Evolutionary conservation across 1,284 basidiomycete species (phyloP).

Genomic region (Fistulina hepatica): DNA sequence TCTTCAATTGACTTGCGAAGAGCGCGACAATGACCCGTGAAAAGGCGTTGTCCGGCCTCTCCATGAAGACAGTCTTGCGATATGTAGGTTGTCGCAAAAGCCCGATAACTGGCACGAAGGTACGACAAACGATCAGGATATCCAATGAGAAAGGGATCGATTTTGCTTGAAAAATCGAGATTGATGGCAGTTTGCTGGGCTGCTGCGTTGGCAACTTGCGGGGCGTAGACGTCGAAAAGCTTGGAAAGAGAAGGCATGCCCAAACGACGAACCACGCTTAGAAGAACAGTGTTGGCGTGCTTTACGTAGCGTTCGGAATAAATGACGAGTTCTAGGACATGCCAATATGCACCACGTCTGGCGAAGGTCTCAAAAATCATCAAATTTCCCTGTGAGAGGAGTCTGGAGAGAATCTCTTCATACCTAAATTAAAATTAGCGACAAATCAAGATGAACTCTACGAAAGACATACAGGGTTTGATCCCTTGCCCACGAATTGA

Average conservation of each 20-base stretch:
- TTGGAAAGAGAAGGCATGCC: conserved; percentile 55
- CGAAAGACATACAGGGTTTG: background rate
- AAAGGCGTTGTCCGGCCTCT: conserved; percentile 35
- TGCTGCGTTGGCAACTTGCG: conserved; percentile 64
- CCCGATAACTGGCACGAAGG: conserved; percentile 47
- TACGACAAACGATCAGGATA: conserved; percentile 51
- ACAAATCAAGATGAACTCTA: conserved; percentile 4
- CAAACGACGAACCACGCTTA: conserved; percentile 43
- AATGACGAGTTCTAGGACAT: conserved; percentile 61
- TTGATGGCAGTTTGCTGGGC: conserved; percentile 67
- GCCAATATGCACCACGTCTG: conserved; percentile 82
- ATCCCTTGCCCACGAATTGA: background rate
- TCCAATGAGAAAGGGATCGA: conserved; percentile 64
- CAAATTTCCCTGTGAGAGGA: conserved; percentile 74
- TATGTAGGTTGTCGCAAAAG: conserved; percentile 53
- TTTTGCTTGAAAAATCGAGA: conserved; percentile 33
- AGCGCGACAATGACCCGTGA: conserved; percentile 55
- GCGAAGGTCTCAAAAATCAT: conserved; percentile 73
- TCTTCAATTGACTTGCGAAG: conserved; percentile 39
- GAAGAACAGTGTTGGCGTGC: conserved; percentile 25
- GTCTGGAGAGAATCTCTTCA: conserved; percentile 72
- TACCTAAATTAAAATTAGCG: conserved; percentile 34
- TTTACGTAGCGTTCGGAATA: conserved; percentile 21
- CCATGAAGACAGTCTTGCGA: conserved; percentile 24
- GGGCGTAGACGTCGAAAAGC: conserved; percentile 73